Evolutionary conservation across 805 yeast species (phyloP).

Genomic region (Saccharomycopsis malanga): DNA sequence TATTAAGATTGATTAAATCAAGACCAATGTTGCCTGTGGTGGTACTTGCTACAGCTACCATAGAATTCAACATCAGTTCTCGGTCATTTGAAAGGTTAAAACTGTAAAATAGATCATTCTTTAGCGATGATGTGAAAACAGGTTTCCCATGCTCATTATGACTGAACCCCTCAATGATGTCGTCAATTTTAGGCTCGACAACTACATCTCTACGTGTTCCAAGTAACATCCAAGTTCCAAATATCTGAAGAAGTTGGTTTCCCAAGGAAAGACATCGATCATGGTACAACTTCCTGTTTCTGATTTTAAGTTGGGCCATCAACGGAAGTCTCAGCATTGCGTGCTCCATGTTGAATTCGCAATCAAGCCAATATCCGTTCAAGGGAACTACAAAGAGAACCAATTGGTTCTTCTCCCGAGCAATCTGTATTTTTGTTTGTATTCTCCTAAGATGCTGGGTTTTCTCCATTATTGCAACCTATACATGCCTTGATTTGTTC

Average conservation of each 20-base stretch:
- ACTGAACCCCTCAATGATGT: not conserved
- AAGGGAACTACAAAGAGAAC: not conserved
- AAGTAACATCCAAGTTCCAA: slow-evolving; percentile 5
- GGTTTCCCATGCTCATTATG: slow-evolving; percentile 14
- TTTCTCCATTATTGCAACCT: too few relatives aligned
- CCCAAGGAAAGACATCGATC: slow-evolving; percentile 18
- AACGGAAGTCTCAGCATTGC: slow-evolving; percentile 13
- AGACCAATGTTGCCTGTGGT: slow-evolving; percentile 9
- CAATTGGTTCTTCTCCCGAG: too few relatives aligned
- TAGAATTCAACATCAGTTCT: slow-evolving; percentile 16
- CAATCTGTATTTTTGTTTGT: too few relatives aligned
- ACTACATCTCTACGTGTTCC: not conserved
- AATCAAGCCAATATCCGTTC: slow-evolving; percentile 8
- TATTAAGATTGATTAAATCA: slow-evolving; percentile 17
- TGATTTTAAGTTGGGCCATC: slow-evolving; percentile 8
- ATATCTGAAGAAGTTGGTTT: slow-evolving; percentile 14
- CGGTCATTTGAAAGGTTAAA: slow-evolving; percentile 21
- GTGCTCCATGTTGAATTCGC: slow-evolving; percentile 15
- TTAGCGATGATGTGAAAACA: not conserved
- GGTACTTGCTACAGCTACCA: slow-evolving; percentile 1
- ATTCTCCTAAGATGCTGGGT: too few relatives aligned
- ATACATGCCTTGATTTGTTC: too few relatives aligned
- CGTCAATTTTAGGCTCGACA: not conserved
- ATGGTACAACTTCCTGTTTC: slow-evolving; percentile 3
- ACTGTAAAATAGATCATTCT: not conserved